Evolutionary conservation across 805 yeast species (phyloP).

Genomic region (Sugiyamaella americana): DNA sequence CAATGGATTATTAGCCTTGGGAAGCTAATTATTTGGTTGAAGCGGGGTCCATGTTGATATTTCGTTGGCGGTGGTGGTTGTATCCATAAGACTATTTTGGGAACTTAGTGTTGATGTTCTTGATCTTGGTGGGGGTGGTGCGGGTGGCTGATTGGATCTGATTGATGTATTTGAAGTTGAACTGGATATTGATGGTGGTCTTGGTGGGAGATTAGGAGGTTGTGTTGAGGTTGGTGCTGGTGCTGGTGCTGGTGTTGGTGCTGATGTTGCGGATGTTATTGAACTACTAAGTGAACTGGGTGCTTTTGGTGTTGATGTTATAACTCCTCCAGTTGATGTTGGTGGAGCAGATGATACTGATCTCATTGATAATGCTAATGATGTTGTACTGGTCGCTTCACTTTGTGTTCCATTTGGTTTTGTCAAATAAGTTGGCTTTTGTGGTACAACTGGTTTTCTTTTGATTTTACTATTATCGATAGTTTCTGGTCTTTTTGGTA

Average conservation of each 20-base stretch:
- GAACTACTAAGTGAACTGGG: too few relatives aligned
- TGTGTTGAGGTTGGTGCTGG: not conserved
- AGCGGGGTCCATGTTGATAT: slow-evolving; percentile 15
- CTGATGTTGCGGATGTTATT: not conserved
- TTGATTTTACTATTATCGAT: not conserved
- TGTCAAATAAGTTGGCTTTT: not conserved
- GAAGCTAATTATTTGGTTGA: slow-evolving; percentile 8
- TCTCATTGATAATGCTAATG: not conserved
- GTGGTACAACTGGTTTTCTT: not conserved
- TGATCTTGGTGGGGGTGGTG: slow-evolving; percentile 14
- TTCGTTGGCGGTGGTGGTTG: not conserved
- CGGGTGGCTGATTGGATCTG: not conserved
- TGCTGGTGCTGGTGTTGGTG: not conserved
- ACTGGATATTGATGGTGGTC: not conserved
- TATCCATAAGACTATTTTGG: slow-evolving; percentile 6
- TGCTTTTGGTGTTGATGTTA: too few relatives aligned
- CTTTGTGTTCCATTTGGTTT: not conserved
- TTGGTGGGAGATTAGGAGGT: not conserved
- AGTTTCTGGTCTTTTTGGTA: slow-evolving; percentile 10
- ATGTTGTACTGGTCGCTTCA: slow-evolving; percentile 3
- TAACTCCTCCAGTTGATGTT: too few relatives aligned
- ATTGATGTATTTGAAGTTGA: not conserved
- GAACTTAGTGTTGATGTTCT: slow-evolving; percentile 4
- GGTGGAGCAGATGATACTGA: not conserved
- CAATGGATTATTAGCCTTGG: too few relatives aligned